A percentile compares a stretch with the other conserved stretches of the same genome.
phyloP scores from a whole-genome alignment of 2,329 filamentous ascomycete genomes.

The Talaromyces amestolkiae region DNA sequence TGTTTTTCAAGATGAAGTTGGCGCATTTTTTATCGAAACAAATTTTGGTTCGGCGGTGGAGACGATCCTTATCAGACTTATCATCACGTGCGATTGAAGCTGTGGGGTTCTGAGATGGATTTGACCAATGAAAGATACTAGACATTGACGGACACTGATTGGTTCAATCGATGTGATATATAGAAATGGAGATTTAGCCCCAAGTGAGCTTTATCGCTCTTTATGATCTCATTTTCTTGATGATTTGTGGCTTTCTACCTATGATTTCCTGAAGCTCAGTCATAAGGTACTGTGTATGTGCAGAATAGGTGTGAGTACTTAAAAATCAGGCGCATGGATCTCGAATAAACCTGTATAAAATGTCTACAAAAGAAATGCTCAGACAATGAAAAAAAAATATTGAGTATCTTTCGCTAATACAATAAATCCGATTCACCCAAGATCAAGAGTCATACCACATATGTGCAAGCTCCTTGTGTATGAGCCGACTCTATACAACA shows the following conservation, averaged over 20 bases:
- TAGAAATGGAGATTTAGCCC: neutral
- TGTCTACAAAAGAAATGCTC: neutral
- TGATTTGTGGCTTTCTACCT: neutral
- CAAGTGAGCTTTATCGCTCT: neutral
- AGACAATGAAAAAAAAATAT: neutral
- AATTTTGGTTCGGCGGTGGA: conserved; percentile 13
- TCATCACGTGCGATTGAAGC: neutral
- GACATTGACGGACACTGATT: neutral
- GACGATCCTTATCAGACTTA: neutral
- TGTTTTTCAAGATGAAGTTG: neutral
- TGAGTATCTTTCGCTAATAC: neutral
- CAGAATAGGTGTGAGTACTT: neutral
- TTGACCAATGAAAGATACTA: neutral
- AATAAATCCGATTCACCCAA: neutral
- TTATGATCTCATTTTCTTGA: neutral
- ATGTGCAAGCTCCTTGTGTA: neutral
- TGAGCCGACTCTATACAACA: neutral
- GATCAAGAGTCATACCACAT: neutral
- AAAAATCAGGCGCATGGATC: neutral
- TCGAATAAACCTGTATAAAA: neutral
- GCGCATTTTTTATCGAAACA: conserved; percentile 12
- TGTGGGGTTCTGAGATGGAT: neutral
- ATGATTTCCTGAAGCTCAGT: too few relatives aligned
- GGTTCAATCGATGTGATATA: neutral
- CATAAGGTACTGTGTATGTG: neutral